Conservation (phyloP, 2,329 filamentous ascomycete genomes). For the Keithomyces neogunnii region DNA sequence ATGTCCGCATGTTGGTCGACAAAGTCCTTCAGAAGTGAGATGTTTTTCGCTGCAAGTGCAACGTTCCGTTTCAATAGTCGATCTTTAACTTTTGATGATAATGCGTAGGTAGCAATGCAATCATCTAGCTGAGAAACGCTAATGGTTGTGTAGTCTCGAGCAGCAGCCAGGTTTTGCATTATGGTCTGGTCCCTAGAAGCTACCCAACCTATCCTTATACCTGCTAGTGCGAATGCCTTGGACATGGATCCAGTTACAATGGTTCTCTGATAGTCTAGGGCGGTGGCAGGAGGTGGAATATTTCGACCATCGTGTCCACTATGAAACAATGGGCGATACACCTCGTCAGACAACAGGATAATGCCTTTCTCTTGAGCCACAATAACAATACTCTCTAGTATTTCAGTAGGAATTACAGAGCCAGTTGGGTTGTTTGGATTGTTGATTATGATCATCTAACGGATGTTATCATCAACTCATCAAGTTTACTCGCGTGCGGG, state of each 20-base stretch:
- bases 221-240: slow-evolving; percentile 77
- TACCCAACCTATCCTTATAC: slow-evolving; percentile 77
- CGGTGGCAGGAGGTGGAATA: slow-evolving; percentile 57
- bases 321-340: slow-evolving; percentile 70
- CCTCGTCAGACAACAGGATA: slow-evolving; percentile 67
- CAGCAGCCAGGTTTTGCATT: slow-evolving; percentile 53
- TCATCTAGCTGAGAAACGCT: slow-evolving; percentile 80
- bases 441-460: slow-evolving; percentile 40
- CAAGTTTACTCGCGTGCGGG: neutral
- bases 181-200: slow-evolving; percentile 56
- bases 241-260: slow-evolving; percentile 75
- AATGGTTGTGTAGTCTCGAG: slow-evolving; percentile 78
- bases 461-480: slow-evolving; percentile 30
- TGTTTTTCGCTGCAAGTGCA: slow-evolving; percentile 1
- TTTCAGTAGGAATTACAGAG: slow-evolving; percentile 52
- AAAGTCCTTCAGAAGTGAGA: slow-evolving; percentile 1
- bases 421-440: slow-evolving; percentile 84
- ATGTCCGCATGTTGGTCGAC: neutral
- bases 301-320: slow-evolving; percentile 34
- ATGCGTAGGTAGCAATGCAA: slow-evolving; percentile 64
- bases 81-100: slow-evolving; percentile 40
- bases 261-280: slow-evolving; percentile 61
- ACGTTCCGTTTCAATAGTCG: slow-evolving; percentile 44
- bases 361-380: slow-evolving; percentile 56
- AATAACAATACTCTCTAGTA: slow-evolving; percentile 52